phyloP scores from a whole-genome alignment of 2,329 filamentous ascomycete genomes.

The Amphichorda felina region DNA sequence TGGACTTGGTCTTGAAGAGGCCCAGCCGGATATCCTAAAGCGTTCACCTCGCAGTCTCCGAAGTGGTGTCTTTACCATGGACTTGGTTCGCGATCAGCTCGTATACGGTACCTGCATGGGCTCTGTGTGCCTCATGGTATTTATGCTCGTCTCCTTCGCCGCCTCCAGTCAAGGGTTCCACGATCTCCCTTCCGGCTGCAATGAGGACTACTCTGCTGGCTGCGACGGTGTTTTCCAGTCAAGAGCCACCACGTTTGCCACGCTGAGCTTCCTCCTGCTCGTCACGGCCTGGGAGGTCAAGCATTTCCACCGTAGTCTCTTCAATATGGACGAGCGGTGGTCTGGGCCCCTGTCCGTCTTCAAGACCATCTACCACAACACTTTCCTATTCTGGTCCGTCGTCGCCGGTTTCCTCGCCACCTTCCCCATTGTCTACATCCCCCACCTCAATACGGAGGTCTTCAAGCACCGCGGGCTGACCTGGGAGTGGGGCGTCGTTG shows the following conservation, averaged over 20 bases:
- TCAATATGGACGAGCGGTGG: constrained; percentile 49
- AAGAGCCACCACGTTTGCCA: constrained; percentile 57
- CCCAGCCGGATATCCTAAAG: constrained; percentile 53
- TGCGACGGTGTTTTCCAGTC: constrained; percentile 52
- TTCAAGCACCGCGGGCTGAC: constrained; percentile 58
- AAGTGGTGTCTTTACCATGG: constrained; percentile 49
- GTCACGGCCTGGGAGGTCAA: constrained; percentile 66
- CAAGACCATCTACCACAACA: constrained; percentile 55
- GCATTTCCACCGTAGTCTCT: constrained; percentile 57
- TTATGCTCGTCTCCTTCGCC: constrained; percentile 46
- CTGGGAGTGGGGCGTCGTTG: constrained; percentile 64
- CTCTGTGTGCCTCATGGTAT: constrained; percentile 46
- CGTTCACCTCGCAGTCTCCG: constrained; percentile 52
- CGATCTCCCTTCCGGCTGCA: constrained; percentile 44
- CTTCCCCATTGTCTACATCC: constrained; percentile 56
- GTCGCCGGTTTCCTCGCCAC: constrained; percentile 46
- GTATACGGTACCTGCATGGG: constrained; percentile 55
- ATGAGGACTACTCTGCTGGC: constrained; percentile 33
- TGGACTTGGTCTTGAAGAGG: constrained; percentile 59
- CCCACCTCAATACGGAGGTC: constrained; percentile 50
- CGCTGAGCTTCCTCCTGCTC: constrained; percentile 54
- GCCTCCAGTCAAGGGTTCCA: constrained; percentile 29
- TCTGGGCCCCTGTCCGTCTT: constrained; percentile 36
- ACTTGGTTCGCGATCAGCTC: constrained; percentile 56
- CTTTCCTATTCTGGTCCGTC: constrained; percentile 54